Base-by-base conservation (phyloP, 805 yeast species). In the Myxozyma neotropica region DNA sequence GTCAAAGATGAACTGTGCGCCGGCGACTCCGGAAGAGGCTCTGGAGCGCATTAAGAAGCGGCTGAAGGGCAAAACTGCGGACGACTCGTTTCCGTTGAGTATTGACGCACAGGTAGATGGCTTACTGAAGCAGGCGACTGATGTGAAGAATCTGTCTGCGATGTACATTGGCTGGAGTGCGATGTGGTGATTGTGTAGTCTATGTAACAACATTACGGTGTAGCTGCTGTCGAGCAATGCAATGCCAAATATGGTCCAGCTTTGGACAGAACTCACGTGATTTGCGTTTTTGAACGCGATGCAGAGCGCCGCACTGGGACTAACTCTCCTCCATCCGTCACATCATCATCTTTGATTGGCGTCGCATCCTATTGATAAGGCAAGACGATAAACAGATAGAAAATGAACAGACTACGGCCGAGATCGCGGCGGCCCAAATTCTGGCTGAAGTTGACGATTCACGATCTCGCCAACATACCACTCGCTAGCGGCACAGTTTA, bases 141-240 rank as follows among this genome's bases (percentile, higher is more conserved):
- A 89, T 1, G 77, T 77, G 4, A 89, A 85, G 47, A 85, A 86
- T 63, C 74, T 94, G 44, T 79, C 89, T 31, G 87, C 81, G 66
- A 93, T 94, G 99, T 94, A 89, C 73, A 84, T 88, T 26, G 99
- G 99, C 2, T 94, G 99, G 99, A 77, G 84, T 74, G 82, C 94
- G 7, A 85, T 86, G 72, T 78, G 66, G 66, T 62, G 39, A 47
- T 8, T 13, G 38, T 13, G 12, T 35, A 13, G 38, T 35, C n/a
- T 4, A 8, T 31, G 36, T 35, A n/a, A 13, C 38, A 35, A 21
- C 21, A 40, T 19, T 17, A 15, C 44, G 12, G 44, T 10, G 4
- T 40, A 5, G n/a, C n/a, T n/a, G n/a, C n/a, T n/a, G n/a, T n/a
- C n/a, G n/a, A n/a, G n/a, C n/a, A n/a, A n/a, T n/a, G n/a, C n/a